These are phyloP conservation scores for Apodospora peruviana DNA, from an alignment of 495 filamentous ascomycete genomes.

Conservation along the genomic window DNA sequence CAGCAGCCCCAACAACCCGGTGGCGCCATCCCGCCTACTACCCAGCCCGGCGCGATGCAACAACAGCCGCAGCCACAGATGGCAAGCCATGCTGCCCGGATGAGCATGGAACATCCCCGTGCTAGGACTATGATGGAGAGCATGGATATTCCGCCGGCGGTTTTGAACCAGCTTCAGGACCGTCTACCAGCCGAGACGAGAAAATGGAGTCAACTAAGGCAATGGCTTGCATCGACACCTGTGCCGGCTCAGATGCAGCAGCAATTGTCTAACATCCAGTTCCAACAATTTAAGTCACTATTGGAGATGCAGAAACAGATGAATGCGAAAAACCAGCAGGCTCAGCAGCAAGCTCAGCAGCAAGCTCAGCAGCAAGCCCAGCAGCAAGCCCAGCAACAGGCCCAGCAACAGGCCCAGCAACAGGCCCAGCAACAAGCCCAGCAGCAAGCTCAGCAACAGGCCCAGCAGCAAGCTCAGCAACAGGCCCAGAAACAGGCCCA, in stretches of 20 bases:
- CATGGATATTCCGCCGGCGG: conserved; percentile 26
- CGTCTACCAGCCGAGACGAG: conserved; percentile 53
- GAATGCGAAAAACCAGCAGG: background rate
- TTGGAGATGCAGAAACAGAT: no score
- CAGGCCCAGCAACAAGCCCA: background rate
- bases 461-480: background rate
- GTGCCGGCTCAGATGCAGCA: conserved; percentile 33
- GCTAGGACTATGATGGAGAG: conserved; percentile 26
- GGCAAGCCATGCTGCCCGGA: background rate
- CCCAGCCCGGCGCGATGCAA: background rate
- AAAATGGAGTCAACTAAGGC: conserved; percentile 72
- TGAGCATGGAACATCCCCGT: conserved; percentile 1
- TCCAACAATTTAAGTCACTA: conserved; percentile 43
- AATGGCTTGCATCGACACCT: conserved; percentile 48
- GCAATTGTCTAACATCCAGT: conserved; percentile 48
- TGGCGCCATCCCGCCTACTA: conserved; percentile 3
- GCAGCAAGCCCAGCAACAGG: background rate
- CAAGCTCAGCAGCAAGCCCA: background rate
- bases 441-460: background rate
- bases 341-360: background rate
- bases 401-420: background rate
- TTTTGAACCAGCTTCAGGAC: conserved; percentile 19
- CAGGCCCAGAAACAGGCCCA: background rate
- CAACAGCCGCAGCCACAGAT: conserved; percentile 4
- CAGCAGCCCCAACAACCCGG: conserved; percentile 3